Conservation (phyloP, 129 eudicot genomes). For the Lactuca saligna region DNA sequence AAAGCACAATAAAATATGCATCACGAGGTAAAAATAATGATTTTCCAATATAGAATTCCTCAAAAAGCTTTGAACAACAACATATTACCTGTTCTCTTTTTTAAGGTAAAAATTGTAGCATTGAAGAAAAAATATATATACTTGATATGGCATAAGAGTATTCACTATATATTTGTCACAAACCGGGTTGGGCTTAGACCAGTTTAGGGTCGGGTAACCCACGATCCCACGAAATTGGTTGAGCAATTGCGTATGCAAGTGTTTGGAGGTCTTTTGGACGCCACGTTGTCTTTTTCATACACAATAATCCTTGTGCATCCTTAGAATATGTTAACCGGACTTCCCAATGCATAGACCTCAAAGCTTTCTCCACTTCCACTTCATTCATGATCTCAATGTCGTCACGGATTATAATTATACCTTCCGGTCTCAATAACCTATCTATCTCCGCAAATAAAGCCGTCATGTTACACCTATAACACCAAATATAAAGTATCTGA, state of each 20-base stretch:
- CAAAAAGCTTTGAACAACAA: too few species aligned
- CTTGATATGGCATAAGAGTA: too few species aligned
- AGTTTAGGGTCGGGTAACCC: too few species aligned
- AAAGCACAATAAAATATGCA: too few species aligned
- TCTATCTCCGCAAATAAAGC: constrained; percentile 78
- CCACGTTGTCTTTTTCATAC: constrained; percentile 79
- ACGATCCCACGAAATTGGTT: not conserved
- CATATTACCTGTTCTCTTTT: too few species aligned
- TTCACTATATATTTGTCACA: too few species aligned
- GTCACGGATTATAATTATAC: constrained; percentile 85
- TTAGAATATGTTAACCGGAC: constrained; percentile 69
- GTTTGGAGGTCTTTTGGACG: constrained; percentile 69
- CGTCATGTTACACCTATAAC: constrained; percentile 62
- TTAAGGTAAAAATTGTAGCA: too few species aligned
- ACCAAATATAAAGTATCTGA: not conserved
- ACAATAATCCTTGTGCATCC: constrained; percentile 82
- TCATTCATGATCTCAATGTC: constrained; percentile 50
- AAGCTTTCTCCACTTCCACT: constrained; percentile 44
- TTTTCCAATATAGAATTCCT: too few species aligned
- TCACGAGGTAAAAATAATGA: too few species aligned
- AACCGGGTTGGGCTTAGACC: too few species aligned
- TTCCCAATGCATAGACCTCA: constrained; percentile 78
- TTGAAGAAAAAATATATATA: too few species aligned
- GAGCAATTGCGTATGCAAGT: constrained; percentile 54
- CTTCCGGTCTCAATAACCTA: constrained; percentile 87